Conservation (phyloP, 768 basidiomycete genomes). For the Tricholoma matsutake region DNA sequence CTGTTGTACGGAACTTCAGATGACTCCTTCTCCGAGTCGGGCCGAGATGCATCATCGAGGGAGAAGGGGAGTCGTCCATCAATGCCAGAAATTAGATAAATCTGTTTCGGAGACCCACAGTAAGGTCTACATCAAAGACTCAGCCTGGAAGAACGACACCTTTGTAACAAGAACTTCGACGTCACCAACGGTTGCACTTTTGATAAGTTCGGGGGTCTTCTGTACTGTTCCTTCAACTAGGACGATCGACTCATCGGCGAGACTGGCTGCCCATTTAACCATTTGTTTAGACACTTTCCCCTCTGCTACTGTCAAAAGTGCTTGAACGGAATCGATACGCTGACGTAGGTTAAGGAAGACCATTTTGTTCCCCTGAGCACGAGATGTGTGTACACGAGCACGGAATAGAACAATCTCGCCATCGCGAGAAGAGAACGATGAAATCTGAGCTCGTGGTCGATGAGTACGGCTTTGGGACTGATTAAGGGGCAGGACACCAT, state of each 20-base stretch:
- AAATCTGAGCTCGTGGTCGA: slow-evolving; percentile 60
- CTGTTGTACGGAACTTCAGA: slow-evolving; percentile 64
- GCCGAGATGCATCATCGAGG: slow-evolving; percentile 86
- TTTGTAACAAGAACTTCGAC: slow-evolving; percentile 84
- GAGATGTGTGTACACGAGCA: slow-evolving; percentile 86
- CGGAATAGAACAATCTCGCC: slow-evolving; percentile 80
- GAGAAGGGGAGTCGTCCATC: slow-evolving; percentile 85
- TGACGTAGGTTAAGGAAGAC: slow-evolving; percentile 93
- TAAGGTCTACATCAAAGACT: slow-evolving; percentile 4
- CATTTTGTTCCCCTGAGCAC: slow-evolving; percentile 94
- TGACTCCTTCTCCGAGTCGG: slow-evolving; percentile 67
- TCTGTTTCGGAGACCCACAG: slow-evolving; percentile 37
- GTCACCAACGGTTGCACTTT: slow-evolving; percentile 84
- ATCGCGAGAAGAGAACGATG: slow-evolving; percentile 58
- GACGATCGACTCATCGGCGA: slow-evolving; percentile 87
- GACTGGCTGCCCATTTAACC: slow-evolving; percentile 84
- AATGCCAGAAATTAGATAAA: slow-evolving; percentile 78
- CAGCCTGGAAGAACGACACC: slow-evolving; percentile 40
- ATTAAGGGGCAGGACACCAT: slow-evolving; percentile 86
- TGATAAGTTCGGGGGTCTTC: slow-evolving; percentile 80
- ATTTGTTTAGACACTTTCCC: slow-evolving; percentile 93
- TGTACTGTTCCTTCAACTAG: slow-evolving; percentile 83
- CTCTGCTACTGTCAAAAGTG: slow-evolving; percentile 66
- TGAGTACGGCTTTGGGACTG: slow-evolving; percentile 81
- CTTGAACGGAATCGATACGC: slow-evolving; percentile 83